Conservation (phyloP, 1,284 basidiomycete genomes). For the Moesziomyces antarcticus region DNA sequence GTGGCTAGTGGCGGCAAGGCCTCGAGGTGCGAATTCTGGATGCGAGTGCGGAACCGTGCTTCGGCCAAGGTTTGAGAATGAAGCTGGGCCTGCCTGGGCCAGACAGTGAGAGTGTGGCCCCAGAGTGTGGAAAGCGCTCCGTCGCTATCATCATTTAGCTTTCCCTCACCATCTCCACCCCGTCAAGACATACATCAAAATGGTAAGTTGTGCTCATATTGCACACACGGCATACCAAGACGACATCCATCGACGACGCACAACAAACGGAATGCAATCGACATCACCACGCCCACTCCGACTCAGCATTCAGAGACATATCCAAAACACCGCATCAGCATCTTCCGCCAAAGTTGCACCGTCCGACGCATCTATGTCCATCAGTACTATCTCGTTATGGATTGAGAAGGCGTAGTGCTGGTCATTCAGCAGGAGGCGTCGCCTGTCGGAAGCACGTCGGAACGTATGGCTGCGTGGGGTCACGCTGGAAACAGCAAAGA, state of each 20-base stretch:
- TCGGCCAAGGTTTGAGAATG: not conserved
- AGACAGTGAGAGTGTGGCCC: not conserved
- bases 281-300: conserved; percentile 4
- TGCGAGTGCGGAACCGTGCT: not conserved
- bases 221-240: conserved; percentile 6
- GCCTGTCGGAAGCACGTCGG: too few relatives aligned
- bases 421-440: too few relatives aligned
- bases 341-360: too few relatives aligned
- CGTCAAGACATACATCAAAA: conserved; percentile 52
- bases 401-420: too few relatives aligned
- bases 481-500: too few relatives aligned
- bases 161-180: conserved; percentile 43
- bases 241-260: conserved; percentile 19
- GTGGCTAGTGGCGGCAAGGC: too few relatives aligned
- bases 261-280: not conserved
- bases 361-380: too few relatives aligned
- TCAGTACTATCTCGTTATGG: too few relatives aligned
- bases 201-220: conserved; percentile 43
- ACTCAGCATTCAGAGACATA: not conserved
- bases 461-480: too few relatives aligned
- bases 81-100: not conserved
- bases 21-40: too few relatives aligned
- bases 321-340: not conserved
- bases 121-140: conserved; percentile 14
- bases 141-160: conserved; percentile 39